phyloP scores from a whole-genome alignment of 208 protist species.

The Naegleria lovaniensis region DNA sequence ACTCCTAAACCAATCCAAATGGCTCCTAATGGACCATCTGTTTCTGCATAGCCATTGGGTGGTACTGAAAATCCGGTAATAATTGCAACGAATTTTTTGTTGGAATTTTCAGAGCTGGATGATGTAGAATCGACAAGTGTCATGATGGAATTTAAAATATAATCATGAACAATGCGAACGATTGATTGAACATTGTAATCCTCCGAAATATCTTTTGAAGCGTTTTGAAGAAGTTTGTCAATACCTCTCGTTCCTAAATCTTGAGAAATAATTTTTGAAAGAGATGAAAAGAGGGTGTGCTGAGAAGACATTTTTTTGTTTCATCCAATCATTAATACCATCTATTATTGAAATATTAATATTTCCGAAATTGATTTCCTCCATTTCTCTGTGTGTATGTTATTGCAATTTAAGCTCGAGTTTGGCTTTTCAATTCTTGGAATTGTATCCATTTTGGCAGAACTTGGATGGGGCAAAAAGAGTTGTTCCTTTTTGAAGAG shows the following conservation, averaged over 20 bases:
- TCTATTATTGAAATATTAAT: too few species aligned
- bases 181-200: not conserved
- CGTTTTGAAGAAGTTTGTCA: not conserved
- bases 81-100: not conserved
- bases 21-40: not conserved
- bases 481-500: too few species aligned
- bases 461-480: too few species aligned
- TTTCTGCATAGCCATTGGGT: not conserved
- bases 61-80: not conserved
- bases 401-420: too few species aligned
- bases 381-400: too few species aligned
- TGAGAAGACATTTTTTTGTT: too few species aligned
- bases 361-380: too few species aligned
- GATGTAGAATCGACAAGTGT: not conserved
- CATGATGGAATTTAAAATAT: not conserved
- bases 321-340: too few species aligned
- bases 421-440: too few species aligned
- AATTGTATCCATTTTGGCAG: too few species aligned
- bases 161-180: not conserved
- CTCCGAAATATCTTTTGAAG: not conserved
- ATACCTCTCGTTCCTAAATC: not conserved
- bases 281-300: too few species aligned
- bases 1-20: not conserved
- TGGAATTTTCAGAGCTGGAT: not conserved
- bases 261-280: not conserved